Evolutionary conservation across 495 filamentous ascomycete genomes (phyloP).

Genomic region (Choiromyces venosus): DNA sequence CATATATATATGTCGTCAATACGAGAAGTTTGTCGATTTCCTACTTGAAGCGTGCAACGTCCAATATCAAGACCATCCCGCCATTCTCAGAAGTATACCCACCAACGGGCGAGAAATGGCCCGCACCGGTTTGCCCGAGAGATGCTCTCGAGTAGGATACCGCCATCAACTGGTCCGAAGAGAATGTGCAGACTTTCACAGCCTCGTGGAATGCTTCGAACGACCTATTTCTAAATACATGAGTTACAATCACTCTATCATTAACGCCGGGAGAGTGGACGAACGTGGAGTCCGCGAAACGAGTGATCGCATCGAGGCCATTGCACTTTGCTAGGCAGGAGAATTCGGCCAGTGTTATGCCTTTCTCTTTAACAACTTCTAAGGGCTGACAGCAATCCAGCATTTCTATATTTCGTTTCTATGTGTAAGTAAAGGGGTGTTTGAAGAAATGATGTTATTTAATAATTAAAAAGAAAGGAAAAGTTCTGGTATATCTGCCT

Average conservation of each 20-base stretch:
- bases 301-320: slow-evolving; percentile 36
- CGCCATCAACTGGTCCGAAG: slow-evolving; percentile 27
- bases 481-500: slow-evolving; percentile 4
- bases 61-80: slow-evolving; percentile 39
- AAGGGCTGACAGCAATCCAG: slow-evolving; percentile 41
- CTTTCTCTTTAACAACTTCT: slow-evolving; percentile 31
- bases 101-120: slow-evolving; percentile 41
- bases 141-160: slow-evolving; percentile 39
- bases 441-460: background rate
- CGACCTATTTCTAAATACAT: slow-evolving; percentile 19
- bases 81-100: slow-evolving; percentile 36
- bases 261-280: background rate
- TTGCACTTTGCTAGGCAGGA: slow-evolving; percentile 40
- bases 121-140: slow-evolving; percentile 38
- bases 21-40: slow-evolving; percentile 1
- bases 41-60: slow-evolving; percentile 41
- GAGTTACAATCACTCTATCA: background rate
- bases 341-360: slow-evolving; percentile 41
- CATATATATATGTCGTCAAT: background rate
- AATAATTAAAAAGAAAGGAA: background rate
- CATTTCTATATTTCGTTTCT: slow-evolving; percentile 31
- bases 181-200: slow-evolving; percentile 29
- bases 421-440: background rate
- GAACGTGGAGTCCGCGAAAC: slow-evolving; percentile 37
- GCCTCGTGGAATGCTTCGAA: slow-evolving; percentile 38